A percentile compares a stretch with the other conserved stretches of the same genome.
phyloP scores from a whole-genome alignment of 2,329 filamentous ascomycete genomes.

The Cephalotrichum gorgonifer region DNA sequence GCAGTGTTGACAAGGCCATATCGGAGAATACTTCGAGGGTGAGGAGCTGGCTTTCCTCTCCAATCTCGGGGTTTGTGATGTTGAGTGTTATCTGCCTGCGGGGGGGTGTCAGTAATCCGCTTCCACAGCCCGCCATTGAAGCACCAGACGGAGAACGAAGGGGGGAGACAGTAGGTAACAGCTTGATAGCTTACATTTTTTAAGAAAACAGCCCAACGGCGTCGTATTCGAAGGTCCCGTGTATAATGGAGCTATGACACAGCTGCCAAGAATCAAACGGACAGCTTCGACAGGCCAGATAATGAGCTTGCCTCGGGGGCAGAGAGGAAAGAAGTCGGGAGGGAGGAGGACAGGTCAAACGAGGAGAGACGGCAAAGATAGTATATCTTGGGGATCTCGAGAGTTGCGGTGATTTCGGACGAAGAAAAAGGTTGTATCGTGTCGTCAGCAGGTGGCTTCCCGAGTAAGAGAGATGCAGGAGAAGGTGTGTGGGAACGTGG shows the following conservation, averaged over 20 bases:
- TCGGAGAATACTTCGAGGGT: conserved; percentile 73
- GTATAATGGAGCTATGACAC: background rate
- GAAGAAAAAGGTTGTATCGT: background rate
- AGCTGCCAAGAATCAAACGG: background rate
- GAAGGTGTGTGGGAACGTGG: background rate
- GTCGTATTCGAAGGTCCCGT: background rate
- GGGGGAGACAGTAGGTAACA: background rate
- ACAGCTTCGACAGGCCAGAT: background rate
- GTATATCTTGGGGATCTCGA: background rate
- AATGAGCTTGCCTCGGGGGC: background rate
- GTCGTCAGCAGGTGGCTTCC: background rate
- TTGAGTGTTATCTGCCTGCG: conserved; percentile 78
- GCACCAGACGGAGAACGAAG: too few species aligned
- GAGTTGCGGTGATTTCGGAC: too few species aligned
- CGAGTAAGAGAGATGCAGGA: conserved; percentile 4
- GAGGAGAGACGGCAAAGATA: background rate
- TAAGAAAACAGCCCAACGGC: background rate
- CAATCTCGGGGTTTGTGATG: conserved; percentile 64
- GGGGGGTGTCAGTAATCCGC: background rate
- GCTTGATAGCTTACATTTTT: background rate
- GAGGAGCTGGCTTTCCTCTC: conserved; percentile 56
- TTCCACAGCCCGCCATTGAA: background rate
- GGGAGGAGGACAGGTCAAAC: background rate
- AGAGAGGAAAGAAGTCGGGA: background rate
- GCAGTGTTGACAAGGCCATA: conserved; percentile 76